These are phyloP conservation scores for Tubosaeta sp. DNA, from an alignment of 768 basidiomycete genomes.

Conservation along the genomic window DNA sequence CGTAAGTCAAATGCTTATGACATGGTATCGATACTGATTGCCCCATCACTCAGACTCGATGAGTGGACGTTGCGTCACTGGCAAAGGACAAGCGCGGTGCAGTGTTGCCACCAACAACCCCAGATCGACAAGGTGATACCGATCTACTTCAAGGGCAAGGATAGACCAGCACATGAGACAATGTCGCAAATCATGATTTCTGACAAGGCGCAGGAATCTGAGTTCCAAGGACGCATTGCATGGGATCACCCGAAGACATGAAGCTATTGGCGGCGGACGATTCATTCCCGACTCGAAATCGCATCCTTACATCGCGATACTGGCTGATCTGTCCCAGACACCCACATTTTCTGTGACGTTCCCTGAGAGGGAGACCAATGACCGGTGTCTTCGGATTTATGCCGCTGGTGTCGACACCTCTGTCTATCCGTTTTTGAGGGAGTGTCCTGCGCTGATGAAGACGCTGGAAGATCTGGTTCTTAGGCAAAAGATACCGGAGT, in stretches of 20 bases:
- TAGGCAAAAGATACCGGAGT: no score
- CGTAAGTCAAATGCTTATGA: background rate
- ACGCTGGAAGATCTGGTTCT: no score
- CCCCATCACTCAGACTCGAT: background rate
- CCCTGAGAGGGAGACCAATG: background rate
- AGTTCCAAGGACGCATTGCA: background rate
- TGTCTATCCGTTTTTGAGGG: slow-evolving; percentile 25
- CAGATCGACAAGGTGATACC: background rate
- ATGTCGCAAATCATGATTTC: background rate
- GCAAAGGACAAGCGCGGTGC: background rate
- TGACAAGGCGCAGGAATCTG: background rate
- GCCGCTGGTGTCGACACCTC: background rate
- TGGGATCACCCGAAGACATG: no score
- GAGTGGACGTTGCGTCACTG: background rate
- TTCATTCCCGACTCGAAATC: no score
- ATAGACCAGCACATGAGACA: background rate
- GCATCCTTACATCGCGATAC: background rate
- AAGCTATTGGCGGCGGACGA: no score
- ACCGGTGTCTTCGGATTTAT: background rate
- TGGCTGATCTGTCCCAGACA: background rate
- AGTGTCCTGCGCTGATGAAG: no score
- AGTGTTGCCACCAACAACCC: background rate
- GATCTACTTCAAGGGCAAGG: background rate
- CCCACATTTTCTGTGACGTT: background rate
- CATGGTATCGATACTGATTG: background rate